Percentiles rank a stretch among this genome's conserved stretches.
These are phyloP conservation scores for Chlamydomonas sp. DNA, from an alignment of 139 green algal genomes.

Conservation along the genomic window DNA sequence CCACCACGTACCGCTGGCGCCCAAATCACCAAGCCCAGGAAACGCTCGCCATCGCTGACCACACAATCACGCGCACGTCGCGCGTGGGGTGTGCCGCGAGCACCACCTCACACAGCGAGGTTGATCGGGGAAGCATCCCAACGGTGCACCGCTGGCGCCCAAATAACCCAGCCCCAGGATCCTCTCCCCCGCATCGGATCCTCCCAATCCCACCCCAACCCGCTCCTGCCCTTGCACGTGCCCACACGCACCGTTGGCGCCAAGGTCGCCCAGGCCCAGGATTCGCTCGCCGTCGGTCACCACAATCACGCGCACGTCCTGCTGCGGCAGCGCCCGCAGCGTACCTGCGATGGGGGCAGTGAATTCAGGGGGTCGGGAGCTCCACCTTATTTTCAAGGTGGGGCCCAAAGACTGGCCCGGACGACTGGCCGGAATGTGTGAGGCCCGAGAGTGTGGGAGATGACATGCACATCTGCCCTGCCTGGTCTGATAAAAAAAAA, in stretches of 20 bases:
- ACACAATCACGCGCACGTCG: background rate
- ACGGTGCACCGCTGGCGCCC: conserved; percentile 56
- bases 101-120: too few relatives aligned
- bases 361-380: background rate
- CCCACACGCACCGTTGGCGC: conserved; percentile 35
- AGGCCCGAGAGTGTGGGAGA: too few relatives aligned
- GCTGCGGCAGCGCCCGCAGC: background rate
- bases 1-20: conserved; percentile 56
- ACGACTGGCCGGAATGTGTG: too few relatives aligned
- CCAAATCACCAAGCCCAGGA: conserved; percentile 43
- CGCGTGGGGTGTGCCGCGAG: too few relatives aligned
- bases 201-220: conserved; percentile 19
- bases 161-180: conserved; percentile 72
- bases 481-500: too few relatives aligned
- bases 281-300: conserved; percentile 71
- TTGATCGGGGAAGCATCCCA: too few relatives aligned
- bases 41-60: background rate
- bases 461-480: too few relatives aligned
- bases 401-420: too few relatives aligned
- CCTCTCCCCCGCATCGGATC: conserved; percentile 63
- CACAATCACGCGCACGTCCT: conserved; percentile 31
- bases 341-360: too few relatives aligned
- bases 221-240: background rate
- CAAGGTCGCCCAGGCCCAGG: conserved; percentile 67
- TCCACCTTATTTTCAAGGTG: conserved; percentile 7